Evolutionary conservation across 176 grass and related monocot genomes (phyloP), one percentile per base, ranked within the genome.

Genomic region (Musa troglodytarum): DNA sequence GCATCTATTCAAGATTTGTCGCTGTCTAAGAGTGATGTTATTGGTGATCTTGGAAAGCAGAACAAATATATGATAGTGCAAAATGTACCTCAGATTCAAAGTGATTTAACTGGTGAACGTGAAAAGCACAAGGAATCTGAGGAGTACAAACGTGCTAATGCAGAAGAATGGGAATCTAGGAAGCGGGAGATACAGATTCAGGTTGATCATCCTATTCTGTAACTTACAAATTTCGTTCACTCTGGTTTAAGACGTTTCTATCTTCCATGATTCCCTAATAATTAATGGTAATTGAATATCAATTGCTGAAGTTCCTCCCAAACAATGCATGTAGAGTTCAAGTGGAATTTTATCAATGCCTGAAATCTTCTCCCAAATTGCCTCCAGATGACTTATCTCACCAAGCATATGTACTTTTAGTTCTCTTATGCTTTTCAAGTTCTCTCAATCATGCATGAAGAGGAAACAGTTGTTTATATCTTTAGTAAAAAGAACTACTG

Each of bases 51-150:
- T 63, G 58, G 67, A 68, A 70, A 75, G 53, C 14, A 52, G 20
- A 78, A 52, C 25, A 67, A 19, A 67, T 34, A 12, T 34, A 11
- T 43, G 25, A 34, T 68, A 16, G 43, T 34, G 65, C 26, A 26
- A 34, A 23, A 53, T 24, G 15, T 56, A 78, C 53, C 64, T 23
- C 3, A 69, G 51, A 15, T n/a, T 78, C 63, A 68, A 12, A 25
- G 77, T 51, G 85, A 72, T 79, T 25, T 83, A 68, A 25, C 67
- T 63, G 21, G 65, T 16, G 84, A 74, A 0, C 88, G 95, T 50
- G 95, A 99, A 74, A 99, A 87, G 25, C 90, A 86, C 85, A 99
- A 99, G 84, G 84, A 89, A 87, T 92, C 95, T 75, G 76, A 63
- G 15, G 88, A 92, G 74, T 99, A 83, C 68, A 94, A 83, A 78